These are phyloP conservation scores for Rutstroemia sydowiana DNA, from an alignment of 2,329 filamentous ascomycete genomes.

Conservation along the genomic window DNA sequence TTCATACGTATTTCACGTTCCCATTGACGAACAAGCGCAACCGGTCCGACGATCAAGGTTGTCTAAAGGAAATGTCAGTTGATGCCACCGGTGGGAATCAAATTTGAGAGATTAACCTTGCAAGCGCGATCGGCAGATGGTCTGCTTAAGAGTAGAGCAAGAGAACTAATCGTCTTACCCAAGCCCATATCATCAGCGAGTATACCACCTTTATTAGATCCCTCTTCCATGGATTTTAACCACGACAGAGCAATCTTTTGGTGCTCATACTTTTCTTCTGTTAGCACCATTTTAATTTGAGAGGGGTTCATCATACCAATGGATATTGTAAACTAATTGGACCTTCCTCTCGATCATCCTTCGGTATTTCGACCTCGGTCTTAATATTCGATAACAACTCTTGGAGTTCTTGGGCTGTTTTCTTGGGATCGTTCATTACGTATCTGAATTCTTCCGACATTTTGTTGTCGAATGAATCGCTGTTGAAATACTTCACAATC, in stretches of 20 bases:
- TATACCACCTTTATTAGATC: slow-evolving; percentile 66
- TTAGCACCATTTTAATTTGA: slow-evolving; percentile 10
- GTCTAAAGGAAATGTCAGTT: slow-evolving; percentile 41
- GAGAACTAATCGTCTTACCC: slow-evolving; percentile 76
- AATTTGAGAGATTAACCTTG: slow-evolving; percentile 24
- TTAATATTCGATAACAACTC: slow-evolving; percentile 65
- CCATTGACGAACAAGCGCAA: slow-evolving; percentile 79
- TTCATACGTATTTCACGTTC: slow-evolving; percentile 69
- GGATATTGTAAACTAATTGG: slow-evolving; percentile 60
- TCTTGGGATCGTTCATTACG: slow-evolving; percentile 37
- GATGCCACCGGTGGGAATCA: neutral
- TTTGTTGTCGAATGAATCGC: slow-evolving; percentile 32
- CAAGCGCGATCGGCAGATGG: slow-evolving; percentile 44
- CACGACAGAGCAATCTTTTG: slow-evolving; percentile 72
- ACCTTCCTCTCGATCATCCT: slow-evolving; percentile 57
- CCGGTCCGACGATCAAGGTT: slow-evolving; percentile 74
- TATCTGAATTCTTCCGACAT: slow-evolving; percentile 19
- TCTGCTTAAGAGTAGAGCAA: slow-evolving; percentile 55
- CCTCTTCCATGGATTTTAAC: slow-evolving; percentile 68
- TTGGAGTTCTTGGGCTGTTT: slow-evolving; percentile 60
- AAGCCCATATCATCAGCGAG: slow-evolving; percentile 78
- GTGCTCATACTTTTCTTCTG: slow-evolving; percentile 53
- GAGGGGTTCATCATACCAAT: slow-evolving; percentile 34
- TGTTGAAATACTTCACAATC: slow-evolving; percentile 17
- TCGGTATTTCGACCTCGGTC: slow-evolving; percentile 59